Conservation (phyloP, 1,284 basidiomycete genomes). For the Cryptococcus sp. region DNA sequence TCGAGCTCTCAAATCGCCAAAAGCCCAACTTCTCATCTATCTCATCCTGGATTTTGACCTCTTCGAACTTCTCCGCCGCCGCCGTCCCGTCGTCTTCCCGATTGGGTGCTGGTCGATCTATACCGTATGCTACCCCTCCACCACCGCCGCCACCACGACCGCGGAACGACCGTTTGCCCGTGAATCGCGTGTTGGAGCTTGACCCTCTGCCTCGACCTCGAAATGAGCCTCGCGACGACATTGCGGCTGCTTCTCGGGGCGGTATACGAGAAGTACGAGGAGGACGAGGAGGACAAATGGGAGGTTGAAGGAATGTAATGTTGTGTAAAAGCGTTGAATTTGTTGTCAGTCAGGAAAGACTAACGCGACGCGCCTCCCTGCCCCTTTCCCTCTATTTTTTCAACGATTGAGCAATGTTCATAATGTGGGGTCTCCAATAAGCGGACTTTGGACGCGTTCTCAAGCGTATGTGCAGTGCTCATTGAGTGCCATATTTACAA, state of each 20-base stretch:
- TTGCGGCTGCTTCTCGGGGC: conserved; percentile 4
- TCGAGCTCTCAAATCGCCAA: conserved; percentile 63
- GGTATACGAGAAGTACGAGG: not conserved
- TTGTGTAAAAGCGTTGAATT: not conserved
- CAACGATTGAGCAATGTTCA: conserved; percentile 2
- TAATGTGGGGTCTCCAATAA: not conserved
- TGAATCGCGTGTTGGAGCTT: conserved; percentile 51
- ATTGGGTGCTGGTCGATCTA: conserved; percentile 57
- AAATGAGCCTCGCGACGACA: conserved; percentile 18
- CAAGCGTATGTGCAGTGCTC: not conserved
- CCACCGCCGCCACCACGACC: conserved; percentile 16
- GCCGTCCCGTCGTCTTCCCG: conserved; percentile 85
- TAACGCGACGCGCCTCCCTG: conserved; percentile 1
- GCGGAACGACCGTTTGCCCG: conserved; percentile 33
- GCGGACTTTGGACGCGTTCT: not conserved
- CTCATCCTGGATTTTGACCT: conserved; percentile 72
- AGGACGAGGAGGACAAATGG: not conserved
- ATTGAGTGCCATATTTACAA: not conserved
- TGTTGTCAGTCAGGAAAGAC: not conserved
- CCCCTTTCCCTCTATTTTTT: not conserved
- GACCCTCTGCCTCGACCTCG: conserved; percentile 48
- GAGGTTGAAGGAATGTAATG: not conserved
- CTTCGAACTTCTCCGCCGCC: conserved; percentile 79
- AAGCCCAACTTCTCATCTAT: conserved; percentile 95
- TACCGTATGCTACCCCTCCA: conserved; percentile 34